A percentile compares a stretch with the other conserved stretches of the same genome.
Conservation (phyloP, 768 basidiomycete genomes). For the Hypholoma sublateritium region DNA sequence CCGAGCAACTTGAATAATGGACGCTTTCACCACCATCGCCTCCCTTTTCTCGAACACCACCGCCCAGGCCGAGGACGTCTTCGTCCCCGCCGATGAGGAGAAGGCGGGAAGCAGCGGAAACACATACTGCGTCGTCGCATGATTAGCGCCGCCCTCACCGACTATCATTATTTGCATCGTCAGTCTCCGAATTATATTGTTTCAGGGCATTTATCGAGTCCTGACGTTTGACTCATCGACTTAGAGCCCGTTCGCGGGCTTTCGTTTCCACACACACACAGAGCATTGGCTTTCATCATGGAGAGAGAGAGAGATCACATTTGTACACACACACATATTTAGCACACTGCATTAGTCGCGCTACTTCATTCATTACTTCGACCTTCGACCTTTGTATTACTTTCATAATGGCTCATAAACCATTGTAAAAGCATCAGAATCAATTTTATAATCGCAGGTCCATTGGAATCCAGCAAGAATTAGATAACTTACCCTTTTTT, state of each 20-base stretch:
- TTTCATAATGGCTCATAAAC: not conserved
- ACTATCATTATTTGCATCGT: not conserved
- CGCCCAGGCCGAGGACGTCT: slow-evolving; percentile 14
- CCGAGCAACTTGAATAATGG: slow-evolving; percentile 12
- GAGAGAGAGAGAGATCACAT: not conserved
- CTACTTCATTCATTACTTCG: not conserved
- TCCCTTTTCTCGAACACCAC: slow-evolving; percentile 11
- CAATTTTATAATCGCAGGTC: no score
- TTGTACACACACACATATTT: not conserved
- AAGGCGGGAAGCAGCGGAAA: slow-evolving; percentile 12
- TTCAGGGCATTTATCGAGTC: not conserved
- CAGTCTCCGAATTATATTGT: not conserved
- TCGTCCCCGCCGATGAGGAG: slow-evolving; percentile 19
- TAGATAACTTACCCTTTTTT: no score
- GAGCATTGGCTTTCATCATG: not conserved
- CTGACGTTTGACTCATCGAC: not conserved
- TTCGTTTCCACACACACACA: not conserved
- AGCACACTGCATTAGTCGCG: not conserved
- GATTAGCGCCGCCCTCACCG: not conserved
- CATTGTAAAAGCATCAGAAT: no score
- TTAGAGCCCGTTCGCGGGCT: not conserved
- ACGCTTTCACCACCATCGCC: slow-evolving; percentile 20
- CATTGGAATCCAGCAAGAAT: no score
- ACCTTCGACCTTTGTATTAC: not conserved
- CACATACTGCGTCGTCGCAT: slow-evolving; percentile 22